Conservation (phyloP, 202 grass and related monocot species). For the Brachypodium distachyon region DNA sequence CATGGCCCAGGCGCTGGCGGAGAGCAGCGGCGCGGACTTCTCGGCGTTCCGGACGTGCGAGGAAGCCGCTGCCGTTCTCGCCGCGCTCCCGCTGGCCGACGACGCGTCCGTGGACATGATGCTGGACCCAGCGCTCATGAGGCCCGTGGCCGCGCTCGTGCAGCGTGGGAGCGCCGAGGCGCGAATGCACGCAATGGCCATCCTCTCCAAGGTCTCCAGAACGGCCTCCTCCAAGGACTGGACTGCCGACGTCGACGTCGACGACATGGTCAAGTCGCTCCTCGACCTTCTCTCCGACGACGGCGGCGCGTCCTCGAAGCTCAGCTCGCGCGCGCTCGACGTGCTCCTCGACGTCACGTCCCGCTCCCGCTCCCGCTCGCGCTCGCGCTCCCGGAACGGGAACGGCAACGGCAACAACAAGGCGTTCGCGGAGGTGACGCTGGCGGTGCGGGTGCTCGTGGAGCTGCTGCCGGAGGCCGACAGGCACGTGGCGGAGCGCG, state of each 20-base stretch:
- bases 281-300: slow-evolving; percentile 64
- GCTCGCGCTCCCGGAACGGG: too few relatives aligned
- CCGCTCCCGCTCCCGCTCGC: background rate
- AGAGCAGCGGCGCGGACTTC: slow-evolving; percentile 34
- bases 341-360: slow-evolving; percentile 38
- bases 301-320: slow-evolving; percentile 54
- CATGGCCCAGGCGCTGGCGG: slow-evolving; percentile 24
- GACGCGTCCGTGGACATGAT: slow-evolving; percentile 26
- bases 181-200: slow-evolving; percentile 39
- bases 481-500: slow-evolving; percentile 29
- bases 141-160: slow-evolving; percentile 33
- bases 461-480: slow-evolving; percentile 50
- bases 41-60: slow-evolving; percentile 43
- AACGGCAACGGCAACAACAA: too few relatives aligned
- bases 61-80: slow-evolving; percentile 45
- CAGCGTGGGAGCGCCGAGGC: slow-evolving; percentile 53
- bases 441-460: slow-evolving; percentile 36
- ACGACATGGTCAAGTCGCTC: slow-evolving; percentile 37
- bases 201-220: slow-evolving; percentile 38
- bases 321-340: slow-evolving; percentile 51
- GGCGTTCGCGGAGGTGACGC: slow-evolving; percentile 38
- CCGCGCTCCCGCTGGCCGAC: slow-evolving; percentile 23
- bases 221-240: slow-evolving; percentile 30
- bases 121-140: slow-evolving; percentile 32
- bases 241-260: slow-evolving; percentile 3